Conservation (phyloP, 2,329 filamentous ascomycete genomes). For the Incumbomyces lentus region DNA sequence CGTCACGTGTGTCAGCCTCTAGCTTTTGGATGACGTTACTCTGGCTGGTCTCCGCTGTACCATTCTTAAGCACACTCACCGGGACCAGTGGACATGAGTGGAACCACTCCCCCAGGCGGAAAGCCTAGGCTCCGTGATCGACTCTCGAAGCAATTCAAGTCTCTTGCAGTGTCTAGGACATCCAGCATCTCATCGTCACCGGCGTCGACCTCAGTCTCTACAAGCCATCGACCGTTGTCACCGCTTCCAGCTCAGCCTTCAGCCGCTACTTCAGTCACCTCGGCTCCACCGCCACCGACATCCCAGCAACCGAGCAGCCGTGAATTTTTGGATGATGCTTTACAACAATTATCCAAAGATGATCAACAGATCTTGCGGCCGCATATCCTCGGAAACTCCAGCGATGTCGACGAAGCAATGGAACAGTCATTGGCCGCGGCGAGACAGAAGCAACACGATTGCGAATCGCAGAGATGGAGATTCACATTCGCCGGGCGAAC, state of each 20-base stretch:
- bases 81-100: background rate
- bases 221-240: background rate
- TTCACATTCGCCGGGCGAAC: background rate
- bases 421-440: slow-evolving; percentile 26
- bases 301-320: background rate
- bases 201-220: background rate
- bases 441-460: slow-evolving; percentile 23
- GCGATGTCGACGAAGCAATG: slow-evolving; percentile 27
- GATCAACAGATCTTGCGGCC: background rate
- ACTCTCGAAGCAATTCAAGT: background rate
- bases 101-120: background rate
- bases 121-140: background rate
- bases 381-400: slow-evolving; percentile 16
- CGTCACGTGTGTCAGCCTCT: background rate
- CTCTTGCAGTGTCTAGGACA: background rate
- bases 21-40: background rate
- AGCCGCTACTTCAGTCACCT: background rate
- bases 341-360: background rate
- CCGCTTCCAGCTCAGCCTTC: background rate
- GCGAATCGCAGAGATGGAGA: background rate
- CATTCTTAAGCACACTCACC: background rate
- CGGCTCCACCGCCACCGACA: background rate
- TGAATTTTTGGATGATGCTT: background rate
- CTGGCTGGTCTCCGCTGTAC: background rate
- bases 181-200: background rate